Percentiles rank a stretch among this genome's conserved stretches.
phyloP scores from a whole-genome alignment of 2,329 filamentous ascomycete species.

The Aureobasidium zeae region DNA sequence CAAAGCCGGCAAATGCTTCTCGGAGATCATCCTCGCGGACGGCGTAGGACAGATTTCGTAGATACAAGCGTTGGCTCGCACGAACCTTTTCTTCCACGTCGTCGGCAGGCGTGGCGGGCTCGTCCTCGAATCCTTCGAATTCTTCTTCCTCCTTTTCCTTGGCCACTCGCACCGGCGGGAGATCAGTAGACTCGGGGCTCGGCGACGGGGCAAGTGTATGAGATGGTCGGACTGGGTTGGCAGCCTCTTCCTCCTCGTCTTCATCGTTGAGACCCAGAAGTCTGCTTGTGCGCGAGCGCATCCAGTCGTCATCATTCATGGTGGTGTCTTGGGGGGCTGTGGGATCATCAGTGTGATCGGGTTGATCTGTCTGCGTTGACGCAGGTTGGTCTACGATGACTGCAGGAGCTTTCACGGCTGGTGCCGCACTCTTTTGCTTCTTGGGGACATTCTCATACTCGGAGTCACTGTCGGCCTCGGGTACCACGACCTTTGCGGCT shows the following conservation, averaged over 20 bases:
- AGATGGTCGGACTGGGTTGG: not conserved
- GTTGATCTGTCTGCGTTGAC: not conserved
- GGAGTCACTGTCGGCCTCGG: slow-evolving; percentile 49
- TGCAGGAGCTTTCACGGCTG: slow-evolving; percentile 4
- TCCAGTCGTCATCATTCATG: slow-evolving; percentile 78
- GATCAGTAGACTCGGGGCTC: slow-evolving; percentile 12
- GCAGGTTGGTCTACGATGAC: not conserved
- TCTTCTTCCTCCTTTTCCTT: slow-evolving; percentile 10
- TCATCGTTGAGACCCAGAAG: slow-evolving; percentile 76
- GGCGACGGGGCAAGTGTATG: slow-evolving; percentile 1
- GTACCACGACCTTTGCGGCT: slow-evolving; percentile 22
- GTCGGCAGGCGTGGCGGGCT: slow-evolving; percentile 23
- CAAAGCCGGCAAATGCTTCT: slow-evolving; percentile 61
- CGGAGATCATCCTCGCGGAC: slow-evolving; percentile 69
- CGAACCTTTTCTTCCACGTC: slow-evolving; percentile 46
- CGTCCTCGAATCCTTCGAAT: slow-evolving; percentile 26
- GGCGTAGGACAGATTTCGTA: slow-evolving; percentile 79
- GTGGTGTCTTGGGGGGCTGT: slow-evolving; percentile 30
- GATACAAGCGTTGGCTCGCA: slow-evolving; percentile 69
- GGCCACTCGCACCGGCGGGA: slow-evolving; percentile 2
- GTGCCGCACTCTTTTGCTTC: slow-evolving; percentile 30
- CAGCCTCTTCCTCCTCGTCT: slow-evolving; percentile 39
- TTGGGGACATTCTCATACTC: slow-evolving; percentile 60
- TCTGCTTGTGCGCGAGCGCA: slow-evolving; percentile 78
- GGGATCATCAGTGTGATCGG: slow-evolving; percentile 18